Evolutionary conservation across 1,139 yeast species (phyloP), one percentile per base, ranked within the genome.

Genomic region (Scheffersomyces quercinus): DNA sequence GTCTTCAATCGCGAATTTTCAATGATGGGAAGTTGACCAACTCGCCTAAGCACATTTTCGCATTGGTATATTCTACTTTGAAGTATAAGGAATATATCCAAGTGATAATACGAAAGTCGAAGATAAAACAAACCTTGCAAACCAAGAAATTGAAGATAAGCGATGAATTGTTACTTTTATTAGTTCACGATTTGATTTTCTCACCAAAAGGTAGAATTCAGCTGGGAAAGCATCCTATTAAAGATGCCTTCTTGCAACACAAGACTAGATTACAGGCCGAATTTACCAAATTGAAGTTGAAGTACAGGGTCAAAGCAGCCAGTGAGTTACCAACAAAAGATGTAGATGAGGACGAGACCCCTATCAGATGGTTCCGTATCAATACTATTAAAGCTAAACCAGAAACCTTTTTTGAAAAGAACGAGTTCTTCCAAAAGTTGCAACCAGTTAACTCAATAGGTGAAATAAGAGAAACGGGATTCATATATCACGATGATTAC

Each of bases 361-460:
- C 97, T 0, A 83, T 91, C 1, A 69, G 98, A 48, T 91, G 98
- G 98, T 79, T 91, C 51, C 70, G 98, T 41, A 78, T 84, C 29
- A 90, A 90, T 56, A 73, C 85, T 1, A 73, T 88, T 42, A 75
- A 75, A 49, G 67, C 70, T 3, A 57, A 74, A 1, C 64, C 59
- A 3, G 69, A 68, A 4, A 68, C 75, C 1, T 63, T 84, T 24
- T 63, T 74, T 39, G 65, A 69, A 35, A 73, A 73, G 39, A 59
- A 67, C 45, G 46, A 54, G 1, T 63, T 64, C 45, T 75, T 84
- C 48, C 56, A 66, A 6, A 68, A 74, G 34, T 72, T 88, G 53
- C 67, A 68, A 34, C 69, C 68, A 39, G 86, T 83, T 5, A 60
- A 65, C 9, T 48, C 71, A 1, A 51, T 81, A 13, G 67, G 70